Evolutionary conservation across 1,139 yeast species (phyloP), one percentile per base, ranked within the genome.

Genomic region (Pichia sp.): DNA sequence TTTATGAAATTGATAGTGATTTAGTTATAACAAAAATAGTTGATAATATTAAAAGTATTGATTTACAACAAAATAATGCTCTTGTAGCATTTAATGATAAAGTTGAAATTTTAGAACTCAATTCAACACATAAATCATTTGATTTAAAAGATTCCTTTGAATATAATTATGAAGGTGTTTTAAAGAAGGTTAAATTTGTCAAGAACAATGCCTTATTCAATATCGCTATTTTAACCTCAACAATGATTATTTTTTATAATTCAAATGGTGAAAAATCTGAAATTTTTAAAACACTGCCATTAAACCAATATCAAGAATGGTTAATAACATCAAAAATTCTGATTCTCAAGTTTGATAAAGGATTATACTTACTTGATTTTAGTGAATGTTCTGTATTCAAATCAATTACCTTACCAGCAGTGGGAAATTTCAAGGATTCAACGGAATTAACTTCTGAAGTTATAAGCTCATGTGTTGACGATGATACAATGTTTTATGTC

Each of bases 211-310:
- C 52, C 7, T 47, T 48, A 18, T 59, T 52, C 36, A 60, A 61
- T 51, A 49, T 63, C 44, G 60, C 58, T 1, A 56, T 64, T 18
- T 48, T 65, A 25, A 61, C 67, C 8, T 43, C 58, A 1, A 50
- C 50, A 13, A 58, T 61, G 1, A 45, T 65, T 36, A 54, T 57
- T n/a, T 47, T 65, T 14, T 63, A 57, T 45, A 57, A 58, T 27
- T 45, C 54, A 3, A 50, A 51, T 9, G 52, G 47, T 16, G 38
- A 31, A 39, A 22, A 14, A 14, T 7, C 42, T 5, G 19, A 25
- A 18, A 31, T 34, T 5, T 34, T 50, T 5, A 54, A 57, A 42
- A 53, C 56, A 22, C 46, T 62, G 11, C 52, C 57, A 16, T 46
- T 62, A 4, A 48, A 57, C 1, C 45, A 49, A 22, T 63, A 58